Evolutionary conservation across 495 filamentous ascomycete genomes (phyloP).

Genomic region (Lasiosphaeris hirsuta): DNA sequence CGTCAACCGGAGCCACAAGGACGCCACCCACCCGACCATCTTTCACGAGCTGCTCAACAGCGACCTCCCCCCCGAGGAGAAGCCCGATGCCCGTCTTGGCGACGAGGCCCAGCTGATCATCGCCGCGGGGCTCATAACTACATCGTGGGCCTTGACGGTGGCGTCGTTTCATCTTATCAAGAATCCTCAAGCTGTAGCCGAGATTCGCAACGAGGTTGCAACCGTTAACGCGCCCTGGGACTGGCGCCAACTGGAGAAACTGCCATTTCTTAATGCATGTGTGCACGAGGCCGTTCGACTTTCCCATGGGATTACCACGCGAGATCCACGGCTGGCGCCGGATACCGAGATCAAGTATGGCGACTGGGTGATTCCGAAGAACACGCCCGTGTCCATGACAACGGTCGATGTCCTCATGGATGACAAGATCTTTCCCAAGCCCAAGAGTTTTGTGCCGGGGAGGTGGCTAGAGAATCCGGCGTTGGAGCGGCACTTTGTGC

Average conservation of each 20-base stretch:
- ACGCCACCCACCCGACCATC: neutral
- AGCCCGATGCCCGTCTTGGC: too few species aligned
- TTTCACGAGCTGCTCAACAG: neutral
- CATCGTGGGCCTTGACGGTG: neutral
- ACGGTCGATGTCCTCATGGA: too few species aligned
- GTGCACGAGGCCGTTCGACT: neutral
- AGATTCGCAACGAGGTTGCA: neutral
- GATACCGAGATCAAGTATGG: neutral
- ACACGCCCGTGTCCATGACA: too few species aligned
- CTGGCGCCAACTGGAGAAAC: neutral
- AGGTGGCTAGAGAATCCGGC: too few species aligned
- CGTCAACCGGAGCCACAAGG: neutral
- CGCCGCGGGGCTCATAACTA: neutral
- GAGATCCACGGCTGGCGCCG: neutral
- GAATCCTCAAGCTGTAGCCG: neutral
- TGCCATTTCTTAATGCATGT: neutral
- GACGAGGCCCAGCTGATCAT: neutral
- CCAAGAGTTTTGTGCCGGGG: too few species aligned
- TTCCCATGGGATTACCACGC: neutral
- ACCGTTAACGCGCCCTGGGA: neutral
- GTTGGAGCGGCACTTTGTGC: too few species aligned
- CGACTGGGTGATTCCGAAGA: neutral
- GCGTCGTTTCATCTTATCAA: neutral
- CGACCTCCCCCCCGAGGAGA: neutral
- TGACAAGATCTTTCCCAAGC: too few species aligned